phyloP scores from a whole-genome alignment of 176 grass and related monocot species.

The Sorghum bicolor region DNA sequence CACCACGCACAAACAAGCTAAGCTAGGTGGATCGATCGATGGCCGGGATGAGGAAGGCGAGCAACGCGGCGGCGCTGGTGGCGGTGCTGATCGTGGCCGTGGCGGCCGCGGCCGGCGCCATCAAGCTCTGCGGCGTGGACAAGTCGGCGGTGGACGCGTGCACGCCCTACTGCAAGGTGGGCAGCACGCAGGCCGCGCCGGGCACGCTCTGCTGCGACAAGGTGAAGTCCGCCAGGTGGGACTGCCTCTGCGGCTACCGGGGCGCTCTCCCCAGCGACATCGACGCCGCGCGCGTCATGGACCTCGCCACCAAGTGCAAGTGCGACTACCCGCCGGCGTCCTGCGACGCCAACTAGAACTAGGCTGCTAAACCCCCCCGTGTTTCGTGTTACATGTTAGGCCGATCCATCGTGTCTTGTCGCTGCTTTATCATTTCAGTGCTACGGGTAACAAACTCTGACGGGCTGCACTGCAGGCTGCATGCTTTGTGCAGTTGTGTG shows the following conservation, averaged over 20 bases:
- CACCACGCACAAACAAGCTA: neutral
- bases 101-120: neutral
- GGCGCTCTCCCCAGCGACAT: neutral
- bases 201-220: conserved; percentile 13
- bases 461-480: neutral
- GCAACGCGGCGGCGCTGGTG: neutral
- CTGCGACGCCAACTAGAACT: neutral
- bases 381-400: neutral
- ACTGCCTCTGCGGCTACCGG: conserved; percentile 35
- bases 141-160: conserved; percentile 24
- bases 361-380: neutral
- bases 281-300: conserved; percentile 32
- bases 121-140: conserved; percentile 31
- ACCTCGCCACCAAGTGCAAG: conserved; percentile 52
- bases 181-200: neutral
- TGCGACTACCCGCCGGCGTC: neutral
- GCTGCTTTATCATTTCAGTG: neutral
- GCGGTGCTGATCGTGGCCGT: conserved; percentile 9
- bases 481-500: neutral
- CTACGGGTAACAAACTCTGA: neutral
- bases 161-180: conserved; percentile 26
- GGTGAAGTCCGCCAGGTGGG: neutral
- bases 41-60: neutral
- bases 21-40: neutral
- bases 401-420: neutral